Base-by-base conservation (phyloP, 768 basidiomycete species). In the Tricholoma furcatifolium region DNA sequence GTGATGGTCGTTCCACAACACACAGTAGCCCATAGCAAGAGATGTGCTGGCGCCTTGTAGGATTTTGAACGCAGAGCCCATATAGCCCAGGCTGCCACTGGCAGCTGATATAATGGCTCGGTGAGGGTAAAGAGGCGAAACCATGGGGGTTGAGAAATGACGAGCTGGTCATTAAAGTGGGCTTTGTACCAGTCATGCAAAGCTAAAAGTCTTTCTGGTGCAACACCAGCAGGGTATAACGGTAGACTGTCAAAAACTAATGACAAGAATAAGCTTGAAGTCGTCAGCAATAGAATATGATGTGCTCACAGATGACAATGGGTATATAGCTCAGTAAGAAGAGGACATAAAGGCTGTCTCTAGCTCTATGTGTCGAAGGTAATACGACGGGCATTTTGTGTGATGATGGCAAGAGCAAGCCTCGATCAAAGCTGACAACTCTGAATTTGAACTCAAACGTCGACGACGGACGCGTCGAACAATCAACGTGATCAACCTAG, bases 151-250 rank as follows among this genome's bases (percentile, higher is more conserved):
- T 59, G 56, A 14, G 52, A 39, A 21, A 62, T 58, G 20, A 61
- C 55, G 11, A 64, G 62, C 32, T 64, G 62, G 35, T 64, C 62
- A 23, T 64, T 64, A 21, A 60, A 64, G 15, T 56, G 43, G 2
- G 20, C 23, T 45, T 56, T 48, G 44, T 64, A 64, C 50, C 50
- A 60, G 6, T 62, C 34, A 32, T 61, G 58, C 11, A 60, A 43
- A n/a, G 61, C 51, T 10, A 64, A 42, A 10, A 64, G 53, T 15
- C 34, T 50, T 35, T 35, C 18, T 8, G 62, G 62, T 7, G 54
- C 60, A 23, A 64, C 15, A 23, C 46, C 46, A 11, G 34, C 9
- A 18, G 62, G 60, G 36, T 62, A 64, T n/a, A 64, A 31, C 7
- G 58, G 46, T 10, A 64, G 51, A 39, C 54, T 50, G 47, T 64